phyloP scores from a whole-genome alignment of 768 basidiomycete genomes.

The Suillus brevipes region DNA sequence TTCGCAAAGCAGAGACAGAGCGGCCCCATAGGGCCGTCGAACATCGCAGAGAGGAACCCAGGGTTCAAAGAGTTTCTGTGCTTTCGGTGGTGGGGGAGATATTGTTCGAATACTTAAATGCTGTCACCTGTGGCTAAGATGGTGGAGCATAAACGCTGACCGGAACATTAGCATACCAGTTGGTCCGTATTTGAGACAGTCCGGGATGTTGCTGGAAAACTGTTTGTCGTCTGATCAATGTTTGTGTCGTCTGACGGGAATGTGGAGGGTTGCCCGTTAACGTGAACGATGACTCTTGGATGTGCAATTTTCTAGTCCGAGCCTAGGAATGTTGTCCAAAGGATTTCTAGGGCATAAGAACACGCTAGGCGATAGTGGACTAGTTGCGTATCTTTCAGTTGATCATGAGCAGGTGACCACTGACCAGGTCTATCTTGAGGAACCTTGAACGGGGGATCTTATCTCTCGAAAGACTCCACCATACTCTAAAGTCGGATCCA shows the following conservation, averaged over 20 bases:
- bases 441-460: slow-evolving; percentile 26
- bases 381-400: slow-evolving; percentile 7
- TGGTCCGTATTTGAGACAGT: background rate
- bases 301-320: slow-evolving; percentile 22
- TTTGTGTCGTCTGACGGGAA: slow-evolving; percentile 6
- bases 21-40: slow-evolving; percentile 27
- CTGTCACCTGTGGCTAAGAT: background rate
- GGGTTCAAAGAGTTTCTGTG: slow-evolving; percentile 5
- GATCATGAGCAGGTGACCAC: slow-evolving; percentile 11
- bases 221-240: background rate
- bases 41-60: slow-evolving; percentile 21
- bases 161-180: slow-evolving; percentile 10
- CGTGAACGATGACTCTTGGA: background rate
- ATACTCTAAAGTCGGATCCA: too few species aligned
- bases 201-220: background rate
- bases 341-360: background rate
- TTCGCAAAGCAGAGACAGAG: slow-evolving; percentile 12
- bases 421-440: slow-evolving; percentile 25
- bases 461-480: slow-evolving; percentile 28
- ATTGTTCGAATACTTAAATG: background rate
- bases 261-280: background rate
- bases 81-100: slow-evolving; percentile 2
- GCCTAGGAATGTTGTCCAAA: slow-evolving; percentile 11
- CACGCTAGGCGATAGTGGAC: background rate
- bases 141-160: slow-evolving; percentile 1